phyloP scores from a whole-genome alignment of 2,329 filamentous ascomycete species.

The Pseudogymnoascus sp. region DNA sequence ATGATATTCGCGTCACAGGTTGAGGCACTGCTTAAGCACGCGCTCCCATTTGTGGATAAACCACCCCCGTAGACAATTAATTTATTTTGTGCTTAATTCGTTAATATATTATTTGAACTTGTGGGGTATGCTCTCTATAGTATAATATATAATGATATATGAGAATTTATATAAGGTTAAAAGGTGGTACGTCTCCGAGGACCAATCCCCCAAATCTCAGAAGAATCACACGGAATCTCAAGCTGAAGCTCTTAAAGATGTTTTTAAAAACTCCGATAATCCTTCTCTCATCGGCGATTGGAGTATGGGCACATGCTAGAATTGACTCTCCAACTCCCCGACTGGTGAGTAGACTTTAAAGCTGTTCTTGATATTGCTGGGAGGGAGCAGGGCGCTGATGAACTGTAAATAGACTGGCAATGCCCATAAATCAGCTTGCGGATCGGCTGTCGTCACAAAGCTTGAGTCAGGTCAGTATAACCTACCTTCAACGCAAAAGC shows the following conservation, averaged over 20 bases:
- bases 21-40: neutral
- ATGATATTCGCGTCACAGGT: neutral
- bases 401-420: neutral
- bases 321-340: neutral
- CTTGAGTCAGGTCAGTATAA: neutral
- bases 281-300: neutral
- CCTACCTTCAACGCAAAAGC: neutral
- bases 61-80: neutral
- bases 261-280: neutral
- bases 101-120: neutral
- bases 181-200: neutral
- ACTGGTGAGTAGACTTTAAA: neutral
- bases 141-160: neutral
- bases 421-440: neutral
- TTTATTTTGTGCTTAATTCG: neutral
- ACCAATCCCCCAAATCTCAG: neutral
- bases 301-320: neutral
- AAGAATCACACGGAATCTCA: neutral
- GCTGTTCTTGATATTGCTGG: neutral
- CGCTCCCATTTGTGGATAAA: slow-evolving; percentile 2
- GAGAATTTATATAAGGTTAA: neutral
- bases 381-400: neutral
- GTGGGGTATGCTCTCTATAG: neutral
- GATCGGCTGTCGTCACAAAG: neutral
- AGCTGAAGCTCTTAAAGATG: neutral